Percentiles rank a stretch among this genome's conserved stretches.
These are phyloP conservation scores for Beauveria medogensis DNA, from an alignment of 2,329 filamentous ascomycete species.

Conservation along the genomic window DNA sequence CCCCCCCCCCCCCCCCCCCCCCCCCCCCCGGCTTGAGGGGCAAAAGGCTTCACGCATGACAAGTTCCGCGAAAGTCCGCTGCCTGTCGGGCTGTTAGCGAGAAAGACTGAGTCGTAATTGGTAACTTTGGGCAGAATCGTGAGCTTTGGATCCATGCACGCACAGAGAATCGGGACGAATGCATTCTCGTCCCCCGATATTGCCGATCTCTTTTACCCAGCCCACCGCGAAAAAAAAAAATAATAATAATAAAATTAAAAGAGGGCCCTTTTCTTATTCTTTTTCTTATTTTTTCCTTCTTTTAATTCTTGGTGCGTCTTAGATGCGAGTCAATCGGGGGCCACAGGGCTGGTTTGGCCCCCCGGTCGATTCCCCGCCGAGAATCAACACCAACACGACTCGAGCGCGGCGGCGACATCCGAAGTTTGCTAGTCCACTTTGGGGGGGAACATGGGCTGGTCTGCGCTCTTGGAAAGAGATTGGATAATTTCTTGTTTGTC, in stretches of 20 bases:
- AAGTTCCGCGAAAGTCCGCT: no score
- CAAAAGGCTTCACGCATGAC: no score
- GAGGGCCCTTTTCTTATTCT: background rate
- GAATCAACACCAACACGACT: background rate
- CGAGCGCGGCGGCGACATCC: background rate
- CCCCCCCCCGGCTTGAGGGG: no score
- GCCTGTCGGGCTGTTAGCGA: no score
- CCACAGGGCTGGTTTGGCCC: background rate
- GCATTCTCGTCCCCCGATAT: background rate
- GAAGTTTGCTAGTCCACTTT: no score
- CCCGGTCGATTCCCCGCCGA: background rate
- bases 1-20: no score
- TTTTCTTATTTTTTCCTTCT: no score
- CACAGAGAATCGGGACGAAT: background rate
- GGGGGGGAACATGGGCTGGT: no score
- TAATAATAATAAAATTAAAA: background rate
- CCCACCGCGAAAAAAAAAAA: background rate
- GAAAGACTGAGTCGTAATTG: background rate
- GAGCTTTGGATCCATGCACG: background rate
- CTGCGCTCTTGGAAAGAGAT: background rate
- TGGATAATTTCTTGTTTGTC: background rate
- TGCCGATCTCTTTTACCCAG: background rate
- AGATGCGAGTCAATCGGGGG: background rate
- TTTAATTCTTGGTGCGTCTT: background rate
- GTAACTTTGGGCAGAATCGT: background rate